phyloP scores from a whole-genome alignment of 805 yeast species.

The Helenozyma baotianmanensis region DNA sequence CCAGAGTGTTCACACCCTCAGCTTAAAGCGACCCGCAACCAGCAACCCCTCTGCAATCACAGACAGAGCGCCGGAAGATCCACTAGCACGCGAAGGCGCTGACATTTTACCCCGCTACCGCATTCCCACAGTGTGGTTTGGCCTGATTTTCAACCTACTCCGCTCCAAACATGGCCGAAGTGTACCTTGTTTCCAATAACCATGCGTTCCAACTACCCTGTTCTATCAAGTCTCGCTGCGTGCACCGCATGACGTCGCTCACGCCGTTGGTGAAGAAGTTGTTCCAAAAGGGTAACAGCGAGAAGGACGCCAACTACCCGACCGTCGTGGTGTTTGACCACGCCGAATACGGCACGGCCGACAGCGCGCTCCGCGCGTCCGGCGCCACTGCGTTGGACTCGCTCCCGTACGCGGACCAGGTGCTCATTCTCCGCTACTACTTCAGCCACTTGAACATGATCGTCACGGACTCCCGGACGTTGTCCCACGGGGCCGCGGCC shows the following conservation, averaged over 20 bases:
- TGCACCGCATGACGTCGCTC: slow-evolving; percentile 15
- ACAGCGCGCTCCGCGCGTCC: too few species aligned
- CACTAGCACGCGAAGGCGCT: too few species aligned
- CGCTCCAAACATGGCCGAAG: slow-evolving; percentile 16
- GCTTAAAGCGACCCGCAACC: too few species aligned
- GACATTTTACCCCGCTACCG: too few species aligned
- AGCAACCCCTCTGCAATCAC: too few species aligned
- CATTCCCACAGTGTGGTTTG: too few species aligned
- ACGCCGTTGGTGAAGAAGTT: slow-evolving; percentile 14
- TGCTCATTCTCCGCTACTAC: slow-evolving; percentile 30
- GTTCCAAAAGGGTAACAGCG: slow-evolving; percentile 30
- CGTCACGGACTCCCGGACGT: slow-evolving; percentile 14
- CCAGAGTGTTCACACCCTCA: too few species aligned
- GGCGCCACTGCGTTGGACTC: slow-evolving; percentile 17
- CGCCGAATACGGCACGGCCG: slow-evolving; percentile 4
- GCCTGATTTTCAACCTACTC: too few species aligned
- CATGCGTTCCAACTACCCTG: slow-evolving; percentile 9
- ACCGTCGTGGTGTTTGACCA: slow-evolving; percentile 25
- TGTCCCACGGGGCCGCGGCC: slow-evolving; percentile 7
- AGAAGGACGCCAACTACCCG: slow-evolving; percentile 29
- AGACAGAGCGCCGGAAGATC: too few species aligned
- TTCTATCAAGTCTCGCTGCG: slow-evolving; percentile 13
- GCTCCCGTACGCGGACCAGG: slow-evolving; percentile 24
- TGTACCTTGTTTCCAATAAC: slow-evolving; percentile 11
- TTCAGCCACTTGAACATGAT: slow-evolving; percentile 36